Evolutionary conservation across 202 grass and related monocot species (phyloP).

Genomic region (Eragrostis tef): DNA sequence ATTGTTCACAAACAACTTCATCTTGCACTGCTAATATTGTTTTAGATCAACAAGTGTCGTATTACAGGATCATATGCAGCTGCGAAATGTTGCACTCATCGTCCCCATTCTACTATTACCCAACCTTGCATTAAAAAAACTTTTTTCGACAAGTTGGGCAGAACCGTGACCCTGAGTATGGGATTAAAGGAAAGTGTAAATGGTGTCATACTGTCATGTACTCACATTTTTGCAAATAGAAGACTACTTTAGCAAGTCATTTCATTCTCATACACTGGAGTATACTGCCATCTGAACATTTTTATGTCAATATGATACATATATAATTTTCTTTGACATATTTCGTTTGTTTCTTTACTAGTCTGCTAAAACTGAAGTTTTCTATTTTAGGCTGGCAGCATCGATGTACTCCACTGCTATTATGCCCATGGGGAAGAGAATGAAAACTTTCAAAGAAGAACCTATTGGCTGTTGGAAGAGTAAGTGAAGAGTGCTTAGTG

Average conservation of each 20-base stretch:
- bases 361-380: constrained; percentile 32
- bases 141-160: constrained; percentile 12
- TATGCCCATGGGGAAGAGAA: constrained; percentile 90
- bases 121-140: neutral
- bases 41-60: neutral
- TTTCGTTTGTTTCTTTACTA: constrained; percentile 36
- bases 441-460: constrained; percentile 87
- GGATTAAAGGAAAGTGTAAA: constrained; percentile 21
- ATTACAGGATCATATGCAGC: constrained; percentile 3
- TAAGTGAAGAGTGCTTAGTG: constrained; percentile 47
- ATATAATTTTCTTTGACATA: constrained; percentile 7
- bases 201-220: neutral
- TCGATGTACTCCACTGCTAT: constrained; percentile 95
- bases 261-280: neutral
- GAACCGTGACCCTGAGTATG: neutral
- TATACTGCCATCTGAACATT: constrained; percentile 7
- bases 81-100: constrained; percentile 19
- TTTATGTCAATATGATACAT: neutral
- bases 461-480: constrained; percentile 93
- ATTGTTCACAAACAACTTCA: neutral
- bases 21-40: neutral
- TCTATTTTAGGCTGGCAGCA: constrained; percentile 70
- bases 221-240: neutral
- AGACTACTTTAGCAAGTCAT: constrained; percentile 1
- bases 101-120: neutral